Evolutionary conservation across 768 basidiomycete genomes (phyloP).

Genomic region (Lanmaoa pseudosensibilis): DNA sequence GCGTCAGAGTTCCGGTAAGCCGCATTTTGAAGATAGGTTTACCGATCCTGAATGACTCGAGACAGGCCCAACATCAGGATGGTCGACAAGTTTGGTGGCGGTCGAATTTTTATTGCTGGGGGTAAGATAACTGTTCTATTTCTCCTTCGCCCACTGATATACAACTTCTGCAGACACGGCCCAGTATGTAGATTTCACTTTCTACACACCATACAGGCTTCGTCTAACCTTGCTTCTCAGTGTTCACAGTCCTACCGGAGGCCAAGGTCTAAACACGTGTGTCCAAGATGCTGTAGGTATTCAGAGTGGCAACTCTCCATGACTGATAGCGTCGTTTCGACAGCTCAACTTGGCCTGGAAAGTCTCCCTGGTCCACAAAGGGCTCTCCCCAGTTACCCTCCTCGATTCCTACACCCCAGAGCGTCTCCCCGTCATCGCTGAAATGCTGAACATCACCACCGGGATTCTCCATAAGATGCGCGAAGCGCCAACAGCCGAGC

Average conservation of each 20-base stretch:
- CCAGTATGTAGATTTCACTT: constrained; percentile 28
- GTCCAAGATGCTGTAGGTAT: constrained; percentile 40
- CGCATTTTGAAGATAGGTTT: constrained; percentile 2
- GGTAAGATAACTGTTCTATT: constrained; percentile 25
- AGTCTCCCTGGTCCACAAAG: constrained; percentile 41
- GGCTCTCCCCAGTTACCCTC: constrained; percentile 35
- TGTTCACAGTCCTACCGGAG: constrained; percentile 25
- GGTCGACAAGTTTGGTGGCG: constrained; percentile 41
- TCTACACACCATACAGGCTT: not conserved
- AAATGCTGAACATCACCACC: constrained; percentile 45
- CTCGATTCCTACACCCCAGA: constrained; percentile 45
- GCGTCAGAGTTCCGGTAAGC: constrained; percentile 31
- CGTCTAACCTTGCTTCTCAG: constrained; percentile 3
- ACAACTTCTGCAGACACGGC: constrained; percentile 42
- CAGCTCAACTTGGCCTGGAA: constrained; percentile 49
- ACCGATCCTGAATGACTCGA: not conserved
- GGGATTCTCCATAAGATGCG: constrained; percentile 12
- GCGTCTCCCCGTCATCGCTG: constrained; percentile 45
- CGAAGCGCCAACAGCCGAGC: not conserved
- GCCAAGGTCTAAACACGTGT: constrained; percentile 38
- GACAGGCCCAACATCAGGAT: constrained; percentile 50
- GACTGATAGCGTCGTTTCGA: not conserved
- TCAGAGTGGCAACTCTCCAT: not conserved
- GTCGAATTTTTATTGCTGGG: constrained; percentile 49
- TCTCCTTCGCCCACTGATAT: not conserved